Evolutionary conservation across 345 rosid species (phyloP).

Genomic region (Moricandia arvensis): DNA sequence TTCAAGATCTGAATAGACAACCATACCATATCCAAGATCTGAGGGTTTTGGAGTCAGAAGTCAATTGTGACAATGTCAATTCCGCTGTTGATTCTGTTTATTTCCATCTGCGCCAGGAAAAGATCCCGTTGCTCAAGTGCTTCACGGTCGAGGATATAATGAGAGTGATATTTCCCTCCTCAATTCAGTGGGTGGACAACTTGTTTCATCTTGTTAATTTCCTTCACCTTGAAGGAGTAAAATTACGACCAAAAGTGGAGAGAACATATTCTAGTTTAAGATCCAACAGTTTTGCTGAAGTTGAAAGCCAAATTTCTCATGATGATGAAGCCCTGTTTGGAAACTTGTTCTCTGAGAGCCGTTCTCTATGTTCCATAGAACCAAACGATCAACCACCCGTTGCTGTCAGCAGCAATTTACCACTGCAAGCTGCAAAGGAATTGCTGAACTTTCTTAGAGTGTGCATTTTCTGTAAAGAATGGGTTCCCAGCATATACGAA

Average conservation of each 20-base stretch:
- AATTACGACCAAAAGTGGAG: conserved; percentile 67
- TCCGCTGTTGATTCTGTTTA: conserved; percentile 43
- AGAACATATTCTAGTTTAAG: conserved; percentile 60
- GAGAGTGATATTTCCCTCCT: conserved; percentile 65
- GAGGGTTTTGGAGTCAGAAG: conserved; percentile 49
- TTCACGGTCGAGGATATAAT: conserved; percentile 59
- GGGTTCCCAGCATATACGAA: conserved; percentile 64
- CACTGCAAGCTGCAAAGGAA: conserved; percentile 75
- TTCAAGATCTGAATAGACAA: conserved; percentile 69
- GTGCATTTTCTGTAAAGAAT: conserved; percentile 66
- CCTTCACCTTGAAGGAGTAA: conserved; percentile 79
- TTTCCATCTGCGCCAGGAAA: conserved; percentile 52
- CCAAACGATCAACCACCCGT: conserved; percentile 65
- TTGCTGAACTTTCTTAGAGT: conserved; percentile 69
- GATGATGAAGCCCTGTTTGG: conserved; percentile 98
- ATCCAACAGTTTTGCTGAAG: conserved; percentile 59
- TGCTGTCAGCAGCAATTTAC: conserved; percentile 63
- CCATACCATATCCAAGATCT: conserved; percentile 48
- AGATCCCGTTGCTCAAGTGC: conserved; percentile 64
- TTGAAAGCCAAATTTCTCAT: conserved; percentile 72
- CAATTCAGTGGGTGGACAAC: conserved; percentile 78
- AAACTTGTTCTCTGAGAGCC: conserved; percentile 83
- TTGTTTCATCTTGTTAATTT: conserved; percentile 63
- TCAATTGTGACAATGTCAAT: conserved; percentile 34
- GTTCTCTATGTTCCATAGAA: conserved; percentile 70